Conservation (phyloP, 306 rosid species). For the Canavalia gladiata region DNA sequence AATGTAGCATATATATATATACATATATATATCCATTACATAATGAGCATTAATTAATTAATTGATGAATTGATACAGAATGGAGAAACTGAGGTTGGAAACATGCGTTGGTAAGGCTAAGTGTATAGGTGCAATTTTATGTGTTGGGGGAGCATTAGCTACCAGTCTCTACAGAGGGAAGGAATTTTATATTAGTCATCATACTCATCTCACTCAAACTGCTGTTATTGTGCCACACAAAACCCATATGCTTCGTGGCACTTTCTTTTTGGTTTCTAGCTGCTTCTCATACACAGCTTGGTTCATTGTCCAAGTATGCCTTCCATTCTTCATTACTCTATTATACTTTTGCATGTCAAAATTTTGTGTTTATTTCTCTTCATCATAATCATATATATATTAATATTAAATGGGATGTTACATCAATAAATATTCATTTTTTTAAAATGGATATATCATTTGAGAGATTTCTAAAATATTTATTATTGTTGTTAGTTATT, state of each 20-base stretch:
- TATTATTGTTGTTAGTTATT: too few relatives aligned
- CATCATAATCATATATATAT: too few relatives aligned
- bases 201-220: background rate
- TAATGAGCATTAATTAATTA: too few relatives aligned
- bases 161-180: constrained; percentile 60
- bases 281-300: constrained; percentile 66
- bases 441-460: too few relatives aligned
- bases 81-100: constrained; percentile 52
- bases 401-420: too few relatives aligned
- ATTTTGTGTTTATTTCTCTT: background rate
- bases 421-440: too few relatives aligned
- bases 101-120: constrained; percentile 55
- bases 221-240: constrained; percentile 4
- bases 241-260: constrained; percentile 63
- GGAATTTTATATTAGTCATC: constrained; percentile 54
- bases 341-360: constrained; percentile 54
- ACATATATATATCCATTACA: too few relatives aligned
- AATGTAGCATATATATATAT: too few relatives aligned
- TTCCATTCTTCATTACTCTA: constrained; percentile 18
- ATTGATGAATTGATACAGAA: constrained; percentile 38
- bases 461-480: too few relatives aligned
- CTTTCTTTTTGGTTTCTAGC: constrained; percentile 57
- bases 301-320: background rate
- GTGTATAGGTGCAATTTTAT: constrained; percentile 59
- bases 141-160: constrained; percentile 66